phyloP scores from a whole-genome alignment of 805 yeast genomes.

The Wickerhamiella nectarea region DNA sequence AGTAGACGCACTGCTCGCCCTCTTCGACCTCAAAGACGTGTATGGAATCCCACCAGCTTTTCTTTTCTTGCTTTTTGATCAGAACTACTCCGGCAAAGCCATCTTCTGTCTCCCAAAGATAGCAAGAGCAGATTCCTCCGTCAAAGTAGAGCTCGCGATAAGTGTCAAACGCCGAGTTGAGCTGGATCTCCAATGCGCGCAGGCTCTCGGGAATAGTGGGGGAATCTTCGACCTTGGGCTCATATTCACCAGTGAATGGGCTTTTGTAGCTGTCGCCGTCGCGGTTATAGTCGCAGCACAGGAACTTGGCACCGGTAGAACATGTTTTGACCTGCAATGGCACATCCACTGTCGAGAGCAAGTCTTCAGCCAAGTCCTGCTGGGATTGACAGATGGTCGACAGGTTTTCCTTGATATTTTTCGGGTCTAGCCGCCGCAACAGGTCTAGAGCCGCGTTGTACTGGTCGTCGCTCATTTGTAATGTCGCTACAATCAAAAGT shows the following conservation, averaged over 20 bases:
- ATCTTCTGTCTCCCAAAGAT: conserved; percentile 76
- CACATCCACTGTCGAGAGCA: conserved; percentile 73
- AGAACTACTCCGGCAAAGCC: conserved; percentile 88
- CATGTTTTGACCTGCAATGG: conserved; percentile 52
- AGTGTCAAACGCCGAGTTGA: conserved; percentile 83
- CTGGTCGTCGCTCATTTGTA: conserved; percentile 31
- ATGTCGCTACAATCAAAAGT: conserved; percentile 18
- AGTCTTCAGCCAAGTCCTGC: conserved; percentile 72
- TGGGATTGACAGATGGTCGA: conserved; percentile 36
- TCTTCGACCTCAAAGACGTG: conserved; percentile 71
- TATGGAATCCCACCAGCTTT: conserved; percentile 68
- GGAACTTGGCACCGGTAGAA: conserved; percentile 41
- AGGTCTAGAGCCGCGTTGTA: conserved; percentile 71
- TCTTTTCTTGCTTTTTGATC: conserved; percentile 43
- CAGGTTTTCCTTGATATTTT: conserved; percentile 36
- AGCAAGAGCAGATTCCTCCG: conserved; percentile 82
- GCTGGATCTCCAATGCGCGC: conserved; percentile 61
- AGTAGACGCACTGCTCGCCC: conserved; percentile 37
- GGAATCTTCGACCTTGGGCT: conserved; percentile 35
- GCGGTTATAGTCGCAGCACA: conserved; percentile 88
- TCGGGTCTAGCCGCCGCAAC: conserved; percentile 62
- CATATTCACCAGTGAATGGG: conserved; percentile 76
- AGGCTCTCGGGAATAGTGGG: conserved; percentile 58
- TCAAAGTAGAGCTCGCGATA: conserved; percentile 90
- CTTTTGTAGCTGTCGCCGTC: conserved; percentile 88